These are phyloP conservation scores for Cerrena zonata DNA, from an alignment of 1,284 basidiomycete genomes.

Conservation along the genomic window DNA sequence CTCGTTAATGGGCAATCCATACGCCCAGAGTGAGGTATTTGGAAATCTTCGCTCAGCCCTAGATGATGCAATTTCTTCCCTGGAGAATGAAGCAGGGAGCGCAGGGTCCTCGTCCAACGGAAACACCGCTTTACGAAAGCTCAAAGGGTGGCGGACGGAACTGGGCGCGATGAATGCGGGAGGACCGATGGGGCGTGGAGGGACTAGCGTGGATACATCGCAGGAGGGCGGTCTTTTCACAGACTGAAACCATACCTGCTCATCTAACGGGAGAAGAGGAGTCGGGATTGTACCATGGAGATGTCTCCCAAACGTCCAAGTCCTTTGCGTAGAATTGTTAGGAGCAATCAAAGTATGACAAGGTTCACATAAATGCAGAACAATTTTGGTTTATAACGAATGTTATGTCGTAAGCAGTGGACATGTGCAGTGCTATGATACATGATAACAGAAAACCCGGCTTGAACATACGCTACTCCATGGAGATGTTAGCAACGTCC, in stretches of 20 bases:
- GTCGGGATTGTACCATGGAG: not conserved
- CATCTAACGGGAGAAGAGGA: not conserved
- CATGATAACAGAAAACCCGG: slow-evolving; percentile 4
- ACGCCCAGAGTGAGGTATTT: slow-evolving; percentile 17
- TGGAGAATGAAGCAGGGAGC: slow-evolving; percentile 19
- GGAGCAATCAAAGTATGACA: not conserved
- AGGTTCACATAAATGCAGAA: not conserved
- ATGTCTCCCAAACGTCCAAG: not conserved
- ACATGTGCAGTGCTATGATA: not conserved
- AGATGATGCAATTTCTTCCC: slow-evolving; percentile 17
- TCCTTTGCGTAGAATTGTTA: not conserved
- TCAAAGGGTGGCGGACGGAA: slow-evolving; percentile 22
- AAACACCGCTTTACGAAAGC: slow-evolving; percentile 19
- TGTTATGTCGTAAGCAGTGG: not conserved
- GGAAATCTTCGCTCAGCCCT: slow-evolving; percentile 21
- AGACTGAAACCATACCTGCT: slow-evolving; percentile 11
- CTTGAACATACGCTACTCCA: slow-evolving; percentile 1
- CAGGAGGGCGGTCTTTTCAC: slow-evolving; percentile 22
- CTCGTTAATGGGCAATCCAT: slow-evolving; percentile 22
- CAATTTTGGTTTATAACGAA: not conserved
- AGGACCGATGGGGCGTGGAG: not conserved
- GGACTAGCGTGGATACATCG: slow-evolving; percentile 6
- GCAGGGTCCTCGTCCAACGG: slow-evolving; percentile 17
- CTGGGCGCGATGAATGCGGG: slow-evolving; percentile 15
- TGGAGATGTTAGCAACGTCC: not conserved